phyloP scores from a whole-genome alignment of 768 basidiomycete genomes.

The Vishniacozyma victoriae region DNA sequence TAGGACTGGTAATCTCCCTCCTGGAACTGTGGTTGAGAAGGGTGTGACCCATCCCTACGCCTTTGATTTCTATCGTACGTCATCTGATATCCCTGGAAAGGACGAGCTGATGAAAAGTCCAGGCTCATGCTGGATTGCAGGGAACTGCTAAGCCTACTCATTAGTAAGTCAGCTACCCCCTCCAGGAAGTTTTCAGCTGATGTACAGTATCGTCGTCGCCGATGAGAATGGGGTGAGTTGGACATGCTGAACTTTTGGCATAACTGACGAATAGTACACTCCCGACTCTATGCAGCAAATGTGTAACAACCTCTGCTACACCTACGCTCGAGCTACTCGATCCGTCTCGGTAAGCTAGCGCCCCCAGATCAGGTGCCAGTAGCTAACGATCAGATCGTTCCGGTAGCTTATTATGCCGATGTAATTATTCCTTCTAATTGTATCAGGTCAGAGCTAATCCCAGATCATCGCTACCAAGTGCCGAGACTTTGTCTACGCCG shows the following conservation, averaged over 20 bases:
- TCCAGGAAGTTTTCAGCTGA: not conserved
- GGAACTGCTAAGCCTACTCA: slow-evolving; percentile 45
- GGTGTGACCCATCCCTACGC: slow-evolving; percentile 42
- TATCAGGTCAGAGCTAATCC: not conserved
- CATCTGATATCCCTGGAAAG: not conserved
- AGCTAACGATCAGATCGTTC: slow-evolving; percentile 14
- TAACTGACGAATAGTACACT: slow-evolving; percentile 13
- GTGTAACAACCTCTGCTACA: slow-evolving; percentile 27
- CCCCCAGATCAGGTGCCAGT: not conserved
- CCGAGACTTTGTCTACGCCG: slow-evolving; percentile 12
- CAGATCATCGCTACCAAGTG: slow-evolving; percentile 15
- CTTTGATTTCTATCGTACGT: slow-evolving; percentile 42
- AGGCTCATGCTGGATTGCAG: slow-evolving; percentile 40
- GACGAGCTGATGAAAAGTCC: not conserved
- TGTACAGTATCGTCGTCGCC: slow-evolving; percentile 9
- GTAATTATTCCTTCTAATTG: slow-evolving; percentile 5
- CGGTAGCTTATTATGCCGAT: slow-evolving; percentile 19
- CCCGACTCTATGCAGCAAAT: slow-evolving; percentile 28
- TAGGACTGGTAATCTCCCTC: slow-evolving; percentile 38
- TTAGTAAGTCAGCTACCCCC: slow-evolving; percentile 18
- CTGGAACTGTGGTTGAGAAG: slow-evolving; percentile 40
- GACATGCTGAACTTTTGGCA: not conserved
- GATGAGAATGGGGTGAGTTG: slow-evolving; percentile 27
- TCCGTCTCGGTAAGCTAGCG: slow-evolving; percentile 19
- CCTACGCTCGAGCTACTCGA: slow-evolving; percentile 27